A percentile compares a stretch with the other conserved stretches of the same genome.
These are phyloP conservation scores for Pachysandra terminalis DNA, from an alignment of 164 flowering plant species.

Conservation along the genomic window DNA sequence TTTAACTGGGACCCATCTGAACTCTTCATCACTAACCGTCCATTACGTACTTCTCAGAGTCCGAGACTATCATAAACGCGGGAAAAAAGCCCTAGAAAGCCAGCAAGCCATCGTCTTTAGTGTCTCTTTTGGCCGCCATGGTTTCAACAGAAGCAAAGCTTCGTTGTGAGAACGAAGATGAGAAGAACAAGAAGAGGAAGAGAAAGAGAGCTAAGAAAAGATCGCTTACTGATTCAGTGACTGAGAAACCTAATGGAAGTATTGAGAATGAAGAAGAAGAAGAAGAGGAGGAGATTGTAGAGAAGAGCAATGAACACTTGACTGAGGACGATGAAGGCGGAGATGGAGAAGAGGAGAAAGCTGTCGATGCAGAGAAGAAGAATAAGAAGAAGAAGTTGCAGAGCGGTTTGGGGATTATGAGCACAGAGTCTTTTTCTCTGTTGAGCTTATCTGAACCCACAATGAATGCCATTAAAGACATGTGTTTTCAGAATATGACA, in stretches of 20 bases:
- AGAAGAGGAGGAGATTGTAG: constrained; percentile 12
- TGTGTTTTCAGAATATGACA: constrained; percentile 79
- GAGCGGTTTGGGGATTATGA: constrained; percentile 76
- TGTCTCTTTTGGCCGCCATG: background rate
- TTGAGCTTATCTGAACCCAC: constrained; percentile 65
- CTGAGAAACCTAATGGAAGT: background rate
- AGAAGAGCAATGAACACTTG: background rate
- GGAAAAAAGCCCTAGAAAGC: no score
- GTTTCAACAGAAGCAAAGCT: constrained; percentile 8
- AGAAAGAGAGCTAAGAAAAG: constrained; percentile 20
- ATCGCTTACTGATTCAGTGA: constrained; percentile 9
- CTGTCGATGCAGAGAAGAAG: constrained; percentile 8
- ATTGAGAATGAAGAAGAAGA: background rate
- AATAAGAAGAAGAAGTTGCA: constrained; percentile 17
- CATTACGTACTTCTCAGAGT: no score
- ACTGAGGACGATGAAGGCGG: background rate
- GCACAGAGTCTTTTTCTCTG: constrained; percentile 42
- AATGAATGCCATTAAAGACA: constrained; percentile 61
- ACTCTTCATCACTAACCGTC: no score
- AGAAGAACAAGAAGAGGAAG: constrained; percentile 31
- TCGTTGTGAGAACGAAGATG: constrained; percentile 11
- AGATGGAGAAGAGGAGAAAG: constrained; percentile 13
- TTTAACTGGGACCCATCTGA: no score
- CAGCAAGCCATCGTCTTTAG: background rate
- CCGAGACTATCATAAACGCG: no score